Conservation (phyloP, 495 filamentous ascomycete genomes). For the Hypoxylon intermedium region DNA sequence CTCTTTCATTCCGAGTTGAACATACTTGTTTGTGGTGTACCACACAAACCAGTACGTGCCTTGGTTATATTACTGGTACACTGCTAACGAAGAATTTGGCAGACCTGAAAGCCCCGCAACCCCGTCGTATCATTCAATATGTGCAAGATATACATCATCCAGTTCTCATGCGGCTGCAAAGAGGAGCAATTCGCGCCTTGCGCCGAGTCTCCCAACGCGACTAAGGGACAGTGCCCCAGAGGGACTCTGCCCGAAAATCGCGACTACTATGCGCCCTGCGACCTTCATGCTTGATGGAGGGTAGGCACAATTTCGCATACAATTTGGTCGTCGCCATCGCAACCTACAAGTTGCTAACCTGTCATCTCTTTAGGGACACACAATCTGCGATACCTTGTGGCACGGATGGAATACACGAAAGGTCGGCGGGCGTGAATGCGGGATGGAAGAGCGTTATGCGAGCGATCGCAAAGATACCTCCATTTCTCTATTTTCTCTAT, state of each 20-base stretch:
- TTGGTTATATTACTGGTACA: background rate
- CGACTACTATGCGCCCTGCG: constrained; percentile 14
- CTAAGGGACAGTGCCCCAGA: constrained; percentile 14
- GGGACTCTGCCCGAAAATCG: background rate
- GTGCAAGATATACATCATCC: constrained; percentile 27
- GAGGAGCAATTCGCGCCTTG: background rate
- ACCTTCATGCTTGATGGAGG: constrained; percentile 18
- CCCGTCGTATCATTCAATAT: constrained; percentile 9
- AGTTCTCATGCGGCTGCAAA: constrained; percentile 25
- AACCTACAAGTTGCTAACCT: constrained; percentile 14
- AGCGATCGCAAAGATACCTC: constrained; percentile 39
- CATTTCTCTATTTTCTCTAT: constrained; percentile 21
- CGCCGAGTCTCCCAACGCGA: constrained; percentile 27
- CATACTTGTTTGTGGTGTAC: constrained; percentile 11
- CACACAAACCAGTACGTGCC: background rate
- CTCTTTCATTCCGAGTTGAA: background rate
- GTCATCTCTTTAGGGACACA: constrained; percentile 2
- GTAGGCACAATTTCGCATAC: background rate
- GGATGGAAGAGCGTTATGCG: constrained; percentile 33
- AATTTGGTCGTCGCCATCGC: background rate
- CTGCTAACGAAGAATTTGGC: constrained; percentile 12
- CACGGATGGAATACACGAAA: constrained; percentile 8
- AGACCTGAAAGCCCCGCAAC: constrained; percentile 5
- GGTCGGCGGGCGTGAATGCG: background rate
- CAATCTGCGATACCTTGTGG: background rate